Base-by-base conservation (phyloP, 208 protist species). In the Trypanosoma grayi region DNA sequence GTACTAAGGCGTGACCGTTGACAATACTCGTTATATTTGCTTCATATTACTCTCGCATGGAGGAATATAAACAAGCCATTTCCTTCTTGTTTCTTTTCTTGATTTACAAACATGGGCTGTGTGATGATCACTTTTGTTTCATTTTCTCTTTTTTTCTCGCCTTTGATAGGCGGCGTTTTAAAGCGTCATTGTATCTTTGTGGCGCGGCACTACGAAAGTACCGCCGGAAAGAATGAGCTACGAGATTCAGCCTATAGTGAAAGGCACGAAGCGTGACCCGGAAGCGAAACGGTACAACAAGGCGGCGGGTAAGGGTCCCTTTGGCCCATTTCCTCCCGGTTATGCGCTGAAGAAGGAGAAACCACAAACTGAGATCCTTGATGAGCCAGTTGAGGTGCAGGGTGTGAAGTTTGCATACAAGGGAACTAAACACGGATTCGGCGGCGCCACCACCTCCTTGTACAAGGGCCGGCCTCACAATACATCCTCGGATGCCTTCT, bases 211-310 rank as follows among this genome's bases (percentile, higher is more conserved):
- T 41, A 28, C 8, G 30, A 50, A 16, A 50, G 52, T 31, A 51
- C 37, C 8, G 6, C 30, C 1, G 10, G 36, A 52, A 27, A 80
- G 66, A 59, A 90, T 82, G 73, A 92, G 82, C 74, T 95, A 95
- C 81, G 85, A 95, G 60, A 95, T 97, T 57, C 66, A 90, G 60
- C 92, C 92, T 13, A 78, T 94, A 31, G 69, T 93, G 13, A 80
- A 91, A 67, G 92, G 92, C 11, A 95, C 92, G 27, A 87, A 84
- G 73, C 89, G 82, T 62, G 92, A 97, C 66, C 86, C 87, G 0
- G 61, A 66, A 22, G 10, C 70, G 61, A 73, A 51, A 34, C 81
- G 87, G 46, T 95, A 89, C 75, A 93, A 94, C 73, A 92, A 79
- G 65, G 68, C 76, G 24, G 80, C 88, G 0, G 85, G 84, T 13